Percentiles rank a stretch among this genome's conserved stretches.
These are phyloP conservation scores for Bidens hawaiensis DNA, from an alignment of 140 eudicot species.

Conservation along the genomic window DNA sequence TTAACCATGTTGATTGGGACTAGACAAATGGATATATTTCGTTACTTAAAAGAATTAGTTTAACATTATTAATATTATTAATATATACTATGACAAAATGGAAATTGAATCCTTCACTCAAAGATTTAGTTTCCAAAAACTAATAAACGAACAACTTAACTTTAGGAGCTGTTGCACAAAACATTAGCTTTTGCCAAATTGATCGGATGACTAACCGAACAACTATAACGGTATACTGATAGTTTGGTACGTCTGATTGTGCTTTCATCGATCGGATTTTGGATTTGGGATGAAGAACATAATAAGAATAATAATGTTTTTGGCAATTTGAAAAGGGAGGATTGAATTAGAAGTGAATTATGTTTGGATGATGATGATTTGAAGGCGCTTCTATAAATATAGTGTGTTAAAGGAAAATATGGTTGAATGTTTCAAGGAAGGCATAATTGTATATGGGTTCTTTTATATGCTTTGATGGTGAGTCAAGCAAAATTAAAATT, in stretches of 20 bases:
- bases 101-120: background rate
- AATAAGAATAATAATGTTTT: too few relatives aligned
- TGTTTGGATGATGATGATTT: constrained; percentile 12
- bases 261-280: background rate
- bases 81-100: background rate
- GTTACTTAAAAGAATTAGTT: constrained; percentile 2
- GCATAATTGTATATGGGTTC: constrained; percentile 22
- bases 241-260: background rate
- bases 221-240: background rate
- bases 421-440: constrained; percentile 29
- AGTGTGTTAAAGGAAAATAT: constrained; percentile 17
- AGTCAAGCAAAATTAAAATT: constrained; percentile 6
- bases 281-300: background rate
- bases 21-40: constrained; percentile 2
- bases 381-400: constrained; percentile 29
- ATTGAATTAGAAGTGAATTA: constrained; percentile 32
- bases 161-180: background rate
- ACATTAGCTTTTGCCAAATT: background rate
- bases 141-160: background rate
- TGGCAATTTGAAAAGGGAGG: constrained; percentile 11
- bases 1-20: constrained; percentile 40
- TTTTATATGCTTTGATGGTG: constrained; percentile 22
- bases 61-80: too few relatives aligned
- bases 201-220: background rate
- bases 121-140: constrained; percentile 6